These are phyloP conservation scores for Monosporascus ibericus DNA, from an alignment of 2,329 filamentous ascomycete species.

Conservation along the genomic window DNA sequence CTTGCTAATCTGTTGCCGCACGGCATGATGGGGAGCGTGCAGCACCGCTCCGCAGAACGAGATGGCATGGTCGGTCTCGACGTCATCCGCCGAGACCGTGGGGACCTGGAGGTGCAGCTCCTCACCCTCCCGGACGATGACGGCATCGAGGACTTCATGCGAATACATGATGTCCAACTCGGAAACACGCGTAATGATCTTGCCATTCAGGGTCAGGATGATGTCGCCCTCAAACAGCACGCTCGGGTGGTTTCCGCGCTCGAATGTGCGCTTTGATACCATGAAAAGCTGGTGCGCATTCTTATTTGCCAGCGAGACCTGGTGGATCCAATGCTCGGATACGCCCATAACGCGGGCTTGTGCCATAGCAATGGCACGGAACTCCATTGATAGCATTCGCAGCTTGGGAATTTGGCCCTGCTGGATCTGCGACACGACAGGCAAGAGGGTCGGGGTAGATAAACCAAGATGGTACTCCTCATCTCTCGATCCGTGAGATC, in stretches of 20 bases:
- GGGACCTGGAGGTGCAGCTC: conserved; percentile 72
- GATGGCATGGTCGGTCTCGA: conserved; percentile 88
- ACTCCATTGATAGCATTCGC: conserved; percentile 88
- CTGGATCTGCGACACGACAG: conserved; percentile 83
- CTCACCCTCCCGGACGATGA: conserved; percentile 79
- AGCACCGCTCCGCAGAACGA: conserved; percentile 93
- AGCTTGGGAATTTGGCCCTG: conserved; percentile 72
- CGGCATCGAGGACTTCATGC: conserved; percentile 72
- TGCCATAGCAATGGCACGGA: conserved; percentile 92
- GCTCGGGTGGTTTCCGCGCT: conserved; percentile 42
- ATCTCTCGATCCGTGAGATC: conserved; percentile 75
- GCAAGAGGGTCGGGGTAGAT: conserved; percentile 79
- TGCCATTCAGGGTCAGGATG: conserved; percentile 81
- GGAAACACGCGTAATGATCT: conserved; percentile 86
- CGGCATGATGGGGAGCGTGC: conserved; percentile 90
- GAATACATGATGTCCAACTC: conserved; percentile 97
- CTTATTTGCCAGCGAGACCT: conserved; percentile 81
- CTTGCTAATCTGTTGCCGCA: conserved; percentile 94
- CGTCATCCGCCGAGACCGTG: conserved; percentile 80
- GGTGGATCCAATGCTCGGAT: conserved; percentile 89
- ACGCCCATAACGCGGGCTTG: conserved; percentile 97
- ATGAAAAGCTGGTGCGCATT: conserved; percentile 96
- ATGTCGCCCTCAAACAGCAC: conserved; percentile 86
- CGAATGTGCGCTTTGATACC: conserved; percentile 82
- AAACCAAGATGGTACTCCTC: conserved; percentile 95